phyloP scores from a whole-genome alignment of 768 basidiomycete genomes.

The Pleurotus citrinopileatus region DNA sequence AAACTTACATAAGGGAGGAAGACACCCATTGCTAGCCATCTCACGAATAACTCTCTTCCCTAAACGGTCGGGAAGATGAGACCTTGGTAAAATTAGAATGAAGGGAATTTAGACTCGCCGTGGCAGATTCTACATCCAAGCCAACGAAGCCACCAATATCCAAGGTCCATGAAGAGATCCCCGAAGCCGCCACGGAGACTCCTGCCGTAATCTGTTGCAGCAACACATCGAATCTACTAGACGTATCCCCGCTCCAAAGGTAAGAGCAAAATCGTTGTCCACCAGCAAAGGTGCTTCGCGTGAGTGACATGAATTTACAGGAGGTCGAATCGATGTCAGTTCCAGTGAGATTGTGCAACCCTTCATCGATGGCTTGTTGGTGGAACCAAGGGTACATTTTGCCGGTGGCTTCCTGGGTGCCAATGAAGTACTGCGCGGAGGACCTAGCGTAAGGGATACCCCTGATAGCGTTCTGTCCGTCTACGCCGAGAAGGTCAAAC shows the following conservation, averaged over 20 bases:
- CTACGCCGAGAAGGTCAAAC: conserved; percentile 13
- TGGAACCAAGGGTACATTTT: conserved; percentile 38
- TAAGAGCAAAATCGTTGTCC: conserved; percentile 36
- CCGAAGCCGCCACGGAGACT: conserved; percentile 30
- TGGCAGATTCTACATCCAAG: conserved; percentile 26
- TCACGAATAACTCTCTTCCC: conserved; percentile 31
- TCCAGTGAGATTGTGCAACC: conserved; percentile 28
- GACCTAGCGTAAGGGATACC: conserved; percentile 29
- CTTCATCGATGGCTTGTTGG: conserved; percentile 35
- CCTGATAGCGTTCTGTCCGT: conserved; percentile 27
- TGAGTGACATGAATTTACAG: conserved; percentile 32
- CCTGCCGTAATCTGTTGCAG: conserved; percentile 33
- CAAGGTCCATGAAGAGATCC: conserved; percentile 34
- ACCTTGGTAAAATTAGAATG: background rate
- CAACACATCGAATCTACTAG: conserved; percentile 29
- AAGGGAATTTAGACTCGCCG: conserved; percentile 13
- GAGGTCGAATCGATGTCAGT: conserved; percentile 16
- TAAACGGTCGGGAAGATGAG: conserved; percentile 9
- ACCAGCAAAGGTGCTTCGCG: conserved; percentile 32
- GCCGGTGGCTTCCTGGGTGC: conserved; percentile 31
- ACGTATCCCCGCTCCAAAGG: conserved; percentile 34
- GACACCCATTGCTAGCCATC: conserved; percentile 34
- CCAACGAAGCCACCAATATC: conserved; percentile 35
- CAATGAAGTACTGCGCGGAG: conserved; percentile 32
- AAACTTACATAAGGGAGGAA: conserved; percentile 33